Percentiles rank a stretch among this genome's conserved stretches.
Conservation (phyloP, 2,329 filamentous ascomycete genomes). For the Gremmenia infestans region DNA sequence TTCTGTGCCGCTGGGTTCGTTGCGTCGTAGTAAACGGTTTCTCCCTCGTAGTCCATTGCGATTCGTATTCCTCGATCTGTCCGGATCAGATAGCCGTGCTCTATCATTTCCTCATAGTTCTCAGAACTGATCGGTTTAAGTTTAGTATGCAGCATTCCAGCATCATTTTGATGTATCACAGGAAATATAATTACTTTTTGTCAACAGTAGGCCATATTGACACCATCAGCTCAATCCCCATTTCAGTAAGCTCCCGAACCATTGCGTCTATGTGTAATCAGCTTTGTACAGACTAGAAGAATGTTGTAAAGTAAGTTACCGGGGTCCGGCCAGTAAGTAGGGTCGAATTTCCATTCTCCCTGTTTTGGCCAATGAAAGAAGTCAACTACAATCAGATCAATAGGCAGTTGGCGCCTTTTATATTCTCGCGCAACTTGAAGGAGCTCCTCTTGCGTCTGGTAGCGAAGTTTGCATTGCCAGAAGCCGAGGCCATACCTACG, state of each 20-base stretch:
- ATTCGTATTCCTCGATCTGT: slow-evolving; percentile 54
- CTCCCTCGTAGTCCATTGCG: slow-evolving; percentile 53
- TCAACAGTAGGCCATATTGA: slow-evolving; percentile 63
- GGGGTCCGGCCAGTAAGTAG: slow-evolving; percentile 59
- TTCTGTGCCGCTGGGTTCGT: slow-evolving; percentile 55
- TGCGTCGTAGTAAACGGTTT: slow-evolving; percentile 57
- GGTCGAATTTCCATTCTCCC: slow-evolving; percentile 65
- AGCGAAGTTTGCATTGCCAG: slow-evolving; percentile 64
- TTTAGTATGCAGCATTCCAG: too few relatives aligned
- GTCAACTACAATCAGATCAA: slow-evolving; percentile 63
- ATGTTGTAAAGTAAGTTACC: slow-evolving; percentile 23
- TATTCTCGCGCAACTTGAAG: slow-evolving; percentile 57
- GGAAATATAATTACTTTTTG: too few relatives aligned
- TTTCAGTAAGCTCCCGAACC: slow-evolving; percentile 53
- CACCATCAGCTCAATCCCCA: slow-evolving; percentile 62
- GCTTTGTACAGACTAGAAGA: not conserved
- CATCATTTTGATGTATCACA: too few relatives aligned
- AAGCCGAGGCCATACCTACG: slow-evolving; percentile 52
- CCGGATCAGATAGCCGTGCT: slow-evolving; percentile 55
- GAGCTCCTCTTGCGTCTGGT: slow-evolving; percentile 61
- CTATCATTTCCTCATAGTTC: slow-evolving; percentile 58
- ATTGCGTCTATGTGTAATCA: slow-evolving; percentile 45
- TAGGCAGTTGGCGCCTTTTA: slow-evolving; percentile 46
- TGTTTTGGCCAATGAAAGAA: slow-evolving; percentile 65
- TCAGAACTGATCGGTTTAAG: slow-evolving; percentile 45